phyloP scores from a whole-genome alignment of 2,329 filamentous ascomycete species.

The Stagonosporopsis chrysanthemi region DNA sequence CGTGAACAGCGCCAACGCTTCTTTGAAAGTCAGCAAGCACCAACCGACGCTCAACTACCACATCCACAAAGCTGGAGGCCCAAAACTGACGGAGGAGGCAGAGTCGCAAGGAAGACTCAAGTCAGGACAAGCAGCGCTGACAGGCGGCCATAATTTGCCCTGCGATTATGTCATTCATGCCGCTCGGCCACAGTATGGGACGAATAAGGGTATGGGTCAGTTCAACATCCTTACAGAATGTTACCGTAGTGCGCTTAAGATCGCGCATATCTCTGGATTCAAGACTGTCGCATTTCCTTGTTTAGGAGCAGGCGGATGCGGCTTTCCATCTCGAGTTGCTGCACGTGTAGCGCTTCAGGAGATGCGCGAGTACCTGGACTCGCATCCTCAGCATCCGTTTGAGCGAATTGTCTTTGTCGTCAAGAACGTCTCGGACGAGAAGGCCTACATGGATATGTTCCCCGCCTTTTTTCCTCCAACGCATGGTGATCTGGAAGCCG shows the following conservation, averaged over 20 bases:
- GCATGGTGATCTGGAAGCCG: constrained; percentile 37
- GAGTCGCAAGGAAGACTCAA: constrained; percentile 22
- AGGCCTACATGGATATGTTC: constrained; percentile 41
- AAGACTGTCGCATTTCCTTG: constrained; percentile 47
- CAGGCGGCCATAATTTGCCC: constrained; percentile 39
- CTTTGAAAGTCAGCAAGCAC: constrained; percentile 20
- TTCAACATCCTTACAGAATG: constrained; percentile 42
- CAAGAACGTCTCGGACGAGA: constrained; percentile 33
- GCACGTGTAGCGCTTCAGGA: constrained; percentile 44
- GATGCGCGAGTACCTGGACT: constrained; percentile 43
- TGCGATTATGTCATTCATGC: constrained; percentile 43
- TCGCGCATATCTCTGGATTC: constrained; percentile 30
- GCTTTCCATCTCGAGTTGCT: constrained; percentile 41
- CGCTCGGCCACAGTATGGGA: constrained; percentile 34
- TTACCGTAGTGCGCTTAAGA: constrained; percentile 38
- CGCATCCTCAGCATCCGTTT: constrained; percentile 27
- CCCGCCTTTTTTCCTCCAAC: constrained; percentile 46
- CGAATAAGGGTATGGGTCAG: constrained; percentile 27
- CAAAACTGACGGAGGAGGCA: constrained; percentile 33
- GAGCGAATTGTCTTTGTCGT: constrained; percentile 45
- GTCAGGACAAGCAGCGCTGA: constrained; percentile 36
- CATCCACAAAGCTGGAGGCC: constrained; percentile 41
- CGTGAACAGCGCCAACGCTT: constrained; percentile 39
- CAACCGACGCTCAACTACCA: constrained; percentile 32
- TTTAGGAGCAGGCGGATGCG: constrained; percentile 41